Evolutionary conservation across 2,329 filamentous ascomycete genomes (phyloP).

Genomic region (Fusarium sulawesiense): DNA sequence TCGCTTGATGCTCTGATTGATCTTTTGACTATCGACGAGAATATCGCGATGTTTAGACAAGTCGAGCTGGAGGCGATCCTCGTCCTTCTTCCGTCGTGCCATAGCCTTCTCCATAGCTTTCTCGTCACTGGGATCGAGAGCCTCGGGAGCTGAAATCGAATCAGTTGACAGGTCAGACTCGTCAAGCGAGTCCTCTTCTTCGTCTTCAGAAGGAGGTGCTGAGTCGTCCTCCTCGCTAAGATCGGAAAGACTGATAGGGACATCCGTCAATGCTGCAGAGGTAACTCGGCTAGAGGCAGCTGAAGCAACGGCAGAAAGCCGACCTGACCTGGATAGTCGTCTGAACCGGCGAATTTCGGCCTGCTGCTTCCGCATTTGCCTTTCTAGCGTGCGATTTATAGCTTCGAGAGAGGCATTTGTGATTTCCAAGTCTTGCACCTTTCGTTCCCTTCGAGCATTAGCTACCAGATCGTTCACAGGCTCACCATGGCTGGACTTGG

Average conservation of each 20-base stretch:
- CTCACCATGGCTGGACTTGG: constrained; percentile 66
- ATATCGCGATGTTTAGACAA: constrained; percentile 89
- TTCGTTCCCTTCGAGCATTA: constrained; percentile 91
- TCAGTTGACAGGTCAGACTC: constrained; percentile 62
- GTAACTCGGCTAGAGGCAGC: constrained; percentile 59
- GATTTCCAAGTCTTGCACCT: constrained; percentile 95
- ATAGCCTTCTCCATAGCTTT: constrained; percentile 45
- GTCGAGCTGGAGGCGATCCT: constrained; percentile 85
- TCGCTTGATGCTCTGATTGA: constrained; percentile 92
- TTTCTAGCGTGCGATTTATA: constrained; percentile 92
- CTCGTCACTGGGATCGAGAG: constrained; percentile 54
- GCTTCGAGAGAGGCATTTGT: constrained; percentile 94
- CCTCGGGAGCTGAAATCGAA: constrained; percentile 46
- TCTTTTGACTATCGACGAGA: constrained; percentile 89
- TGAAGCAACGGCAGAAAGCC: constrained; percentile 69
- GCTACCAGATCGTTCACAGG: constrained; percentile 80
- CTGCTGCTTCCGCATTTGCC: constrained; percentile 90
- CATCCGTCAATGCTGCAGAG: constrained; percentile 58
- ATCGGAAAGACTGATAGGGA: constrained; percentile 60
- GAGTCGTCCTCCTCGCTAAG: constrained; percentile 56
- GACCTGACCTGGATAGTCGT: constrained; percentile 84
- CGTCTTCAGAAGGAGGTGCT: constrained; percentile 53
- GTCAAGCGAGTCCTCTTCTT: constrained; percentile 63
- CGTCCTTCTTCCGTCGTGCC: constrained; percentile 75
- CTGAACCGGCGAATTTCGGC: constrained; percentile 87